Evolutionary conservation across 768 basidiomycete species (phyloP).

Genomic region (Cubamyces lactineus): DNA sequence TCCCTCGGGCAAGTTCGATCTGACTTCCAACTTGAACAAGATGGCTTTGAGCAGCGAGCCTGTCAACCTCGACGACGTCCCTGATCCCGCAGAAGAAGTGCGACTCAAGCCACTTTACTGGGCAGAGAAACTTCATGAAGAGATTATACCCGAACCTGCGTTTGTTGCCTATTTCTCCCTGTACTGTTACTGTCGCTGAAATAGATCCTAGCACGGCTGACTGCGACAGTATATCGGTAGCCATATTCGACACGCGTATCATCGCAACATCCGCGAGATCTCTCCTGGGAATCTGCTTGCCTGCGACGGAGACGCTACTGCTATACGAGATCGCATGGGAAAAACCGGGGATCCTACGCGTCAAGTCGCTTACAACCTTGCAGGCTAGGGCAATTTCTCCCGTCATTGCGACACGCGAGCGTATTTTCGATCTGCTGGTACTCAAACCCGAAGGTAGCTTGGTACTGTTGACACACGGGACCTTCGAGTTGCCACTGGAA

Average conservation of each 20-base stretch:
- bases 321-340: slow-evolving; percentile 52
- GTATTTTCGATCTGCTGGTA: slow-evolving; percentile 70
- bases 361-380: slow-evolving; percentile 41
- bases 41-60: not conserved
- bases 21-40: slow-evolving; percentile 5
- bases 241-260: slow-evolving; percentile 67
- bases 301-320: slow-evolving; percentile 46
- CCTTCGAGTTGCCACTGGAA: slow-evolving; percentile 38
- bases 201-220: slow-evolving; percentile 22
- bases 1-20: slow-evolving; percentile 13
- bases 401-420: slow-evolving; percentile 62
- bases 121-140: slow-evolving; percentile 62
- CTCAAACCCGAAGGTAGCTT: slow-evolving; percentile 60
- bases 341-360: slow-evolving; percentile 47
- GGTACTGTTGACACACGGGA: slow-evolving; percentile 64
- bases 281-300: slow-evolving; percentile 59
- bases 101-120: slow-evolving; percentile 71
- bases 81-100: slow-evolving; percentile 25
- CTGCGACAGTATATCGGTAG: slow-evolving; percentile 55
- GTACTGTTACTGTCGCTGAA: not conserved
- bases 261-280: slow-evolving; percentile 57
- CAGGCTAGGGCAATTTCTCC: slow-evolving; percentile 58
- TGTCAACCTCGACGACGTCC: slow-evolving; percentile 21
- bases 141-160: slow-evolving; percentile 53
- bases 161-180: slow-evolving; percentile 36